Evolutionary conservation across 805 yeast genomes (phyloP).

Genomic region (Teunomyces cretensis): DNA sequence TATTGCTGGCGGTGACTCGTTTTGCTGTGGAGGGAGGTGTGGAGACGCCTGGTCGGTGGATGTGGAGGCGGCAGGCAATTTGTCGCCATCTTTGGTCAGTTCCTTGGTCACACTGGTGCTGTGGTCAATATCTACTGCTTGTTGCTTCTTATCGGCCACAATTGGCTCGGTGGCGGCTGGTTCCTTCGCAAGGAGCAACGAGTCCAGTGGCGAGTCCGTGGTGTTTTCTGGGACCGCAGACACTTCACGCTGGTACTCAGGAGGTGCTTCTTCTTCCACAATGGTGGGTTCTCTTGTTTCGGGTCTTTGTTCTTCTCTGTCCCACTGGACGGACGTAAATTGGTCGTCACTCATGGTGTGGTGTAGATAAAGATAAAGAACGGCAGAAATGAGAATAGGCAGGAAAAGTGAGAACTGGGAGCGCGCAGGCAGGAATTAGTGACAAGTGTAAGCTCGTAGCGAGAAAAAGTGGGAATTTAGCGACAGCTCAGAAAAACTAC

Average conservation of each 20-base stretch:
- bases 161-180: background rate
- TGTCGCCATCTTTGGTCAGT: background rate
- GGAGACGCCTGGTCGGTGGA: too few relatives aligned
- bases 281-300: constrained; percentile 7
- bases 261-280: constrained; percentile 13
- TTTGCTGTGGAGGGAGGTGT: background rate
- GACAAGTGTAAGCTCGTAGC: too few relatives aligned
- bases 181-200: background rate
- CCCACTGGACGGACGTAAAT: constrained; percentile 60
- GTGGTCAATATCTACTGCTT: background rate
- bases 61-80: too few relatives aligned
- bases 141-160: background rate
- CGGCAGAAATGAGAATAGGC: background rate
- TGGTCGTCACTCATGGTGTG: constrained; percentile 42
- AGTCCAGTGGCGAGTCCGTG: background rate
- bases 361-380: background rate
- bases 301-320: constrained; percentile 38
- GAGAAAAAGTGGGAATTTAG: too few relatives aligned
- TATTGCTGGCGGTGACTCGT: background rate
- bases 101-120: background rate
- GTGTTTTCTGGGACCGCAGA: background rate
- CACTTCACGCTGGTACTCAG: background rate
- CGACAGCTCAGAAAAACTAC: too few relatives aligned
- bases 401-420: too few relatives aligned
- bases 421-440: too few relatives aligned